Evolutionary conservation across 2,329 filamentous ascomycete species (phyloP).

Genomic region (Sarocladium oryzae): DNA sequence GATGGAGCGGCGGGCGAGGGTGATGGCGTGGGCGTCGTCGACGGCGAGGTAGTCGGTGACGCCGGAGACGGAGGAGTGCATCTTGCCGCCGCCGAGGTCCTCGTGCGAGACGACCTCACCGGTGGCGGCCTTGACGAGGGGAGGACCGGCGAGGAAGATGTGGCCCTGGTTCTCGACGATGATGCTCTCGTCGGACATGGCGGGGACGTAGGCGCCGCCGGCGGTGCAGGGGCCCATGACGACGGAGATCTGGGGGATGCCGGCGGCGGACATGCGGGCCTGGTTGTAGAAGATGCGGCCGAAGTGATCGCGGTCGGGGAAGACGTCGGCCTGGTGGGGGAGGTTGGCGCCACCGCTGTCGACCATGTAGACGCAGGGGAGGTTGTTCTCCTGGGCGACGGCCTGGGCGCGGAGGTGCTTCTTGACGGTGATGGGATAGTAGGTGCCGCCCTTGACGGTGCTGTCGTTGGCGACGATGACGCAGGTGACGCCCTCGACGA

Average conservation of each 20-base stretch:
- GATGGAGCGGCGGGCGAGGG: constrained; percentile 76
- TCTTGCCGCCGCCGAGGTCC: constrained; percentile 80
- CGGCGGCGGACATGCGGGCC: constrained; percentile 80
- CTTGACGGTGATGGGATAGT: constrained; percentile 95
- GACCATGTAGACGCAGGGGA: constrained; percentile 87
- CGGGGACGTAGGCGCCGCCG: constrained; percentile 90
- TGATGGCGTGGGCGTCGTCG: constrained; percentile 84
- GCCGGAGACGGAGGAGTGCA: constrained; percentile 86
- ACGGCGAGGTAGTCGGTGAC: constrained; percentile 95
- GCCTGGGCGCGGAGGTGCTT: constrained; percentile 92
- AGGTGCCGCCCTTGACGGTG: constrained; percentile 95
- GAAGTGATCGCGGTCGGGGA: constrained; percentile 92
- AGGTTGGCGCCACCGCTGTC: constrained; percentile 94
- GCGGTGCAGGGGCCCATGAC: constrained; percentile 98
- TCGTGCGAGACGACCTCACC: constrained; percentile 88
- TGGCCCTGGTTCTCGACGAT: constrained; percentile 95
- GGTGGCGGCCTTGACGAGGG: constrained; percentile 91
- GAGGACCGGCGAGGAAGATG: constrained; percentile 92
- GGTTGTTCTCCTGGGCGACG: constrained; percentile 79
- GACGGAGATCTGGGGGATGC: constrained; percentile 88
- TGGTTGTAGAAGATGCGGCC: constrained; percentile 98
- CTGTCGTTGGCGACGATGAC: constrained; percentile 94
- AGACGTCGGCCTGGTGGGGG: constrained; percentile 91
- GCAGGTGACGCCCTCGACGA: constrained; percentile 84
- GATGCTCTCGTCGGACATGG: constrained; percentile 96